These are phyloP conservation scores for Deakozyma indianensis DNA, from an alignment of 805 yeast genomes.

Conservation along the genomic window DNA sequence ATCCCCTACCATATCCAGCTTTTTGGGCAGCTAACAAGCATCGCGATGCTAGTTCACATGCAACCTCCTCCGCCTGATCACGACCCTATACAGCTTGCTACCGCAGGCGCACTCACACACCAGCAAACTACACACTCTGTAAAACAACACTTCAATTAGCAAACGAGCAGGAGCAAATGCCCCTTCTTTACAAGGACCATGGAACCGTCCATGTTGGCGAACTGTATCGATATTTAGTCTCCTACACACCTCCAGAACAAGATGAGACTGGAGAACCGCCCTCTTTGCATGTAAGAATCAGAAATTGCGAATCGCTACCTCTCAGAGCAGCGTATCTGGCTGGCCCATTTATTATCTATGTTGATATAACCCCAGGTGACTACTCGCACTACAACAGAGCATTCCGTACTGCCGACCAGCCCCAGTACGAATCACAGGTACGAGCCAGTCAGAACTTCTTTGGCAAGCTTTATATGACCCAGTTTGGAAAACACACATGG, in stretches of 20 bases:
- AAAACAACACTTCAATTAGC: no score
- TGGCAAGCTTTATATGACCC: conserved; percentile 37
- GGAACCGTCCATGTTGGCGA: conserved; percentile 43
- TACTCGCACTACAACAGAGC: conserved; percentile 37
- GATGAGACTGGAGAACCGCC: conserved; percentile 2
- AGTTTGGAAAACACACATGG: conserved; percentile 44
- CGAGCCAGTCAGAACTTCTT: conserved; percentile 62
- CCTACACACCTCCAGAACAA: conserved; percentile 29
- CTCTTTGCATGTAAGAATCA: conserved; percentile 30
- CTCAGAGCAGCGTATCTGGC: conserved; percentile 72
- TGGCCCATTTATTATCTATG: conserved; percentile 81
- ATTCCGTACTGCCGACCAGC: conserved; percentile 21
- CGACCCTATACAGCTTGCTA: no score
- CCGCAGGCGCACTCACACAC: no score
- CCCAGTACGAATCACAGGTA: conserved; percentile 34
- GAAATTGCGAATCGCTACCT: conserved; percentile 58
- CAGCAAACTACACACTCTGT: no score
- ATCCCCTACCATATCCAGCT: no score
- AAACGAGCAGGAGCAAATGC: no score
- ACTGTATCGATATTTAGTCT: conserved; percentile 37
- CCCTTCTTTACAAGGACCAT: conserved; percentile 12
- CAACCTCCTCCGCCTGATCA: no score
- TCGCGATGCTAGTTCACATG: no score
- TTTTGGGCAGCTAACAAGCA: no score
- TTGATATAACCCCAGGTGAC: conserved; percentile 59